These are phyloP conservation scores for Cafeteria roenbergensis DNA, from an alignment of 108 stramenopile species.

Conservation along the genomic window DNA sequence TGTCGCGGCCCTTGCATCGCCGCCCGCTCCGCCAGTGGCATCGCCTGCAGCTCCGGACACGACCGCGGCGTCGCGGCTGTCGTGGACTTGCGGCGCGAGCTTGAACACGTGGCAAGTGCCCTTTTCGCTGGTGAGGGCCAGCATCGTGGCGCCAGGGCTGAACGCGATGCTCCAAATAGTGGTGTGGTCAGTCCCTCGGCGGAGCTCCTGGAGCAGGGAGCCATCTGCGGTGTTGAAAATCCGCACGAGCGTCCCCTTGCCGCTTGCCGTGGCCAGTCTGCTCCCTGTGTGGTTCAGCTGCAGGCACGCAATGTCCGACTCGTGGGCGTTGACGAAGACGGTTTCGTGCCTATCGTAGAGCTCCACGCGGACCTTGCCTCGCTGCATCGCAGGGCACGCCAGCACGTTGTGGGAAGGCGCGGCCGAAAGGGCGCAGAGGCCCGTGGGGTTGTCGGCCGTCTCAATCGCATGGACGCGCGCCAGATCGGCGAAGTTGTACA, in stretches of 20 bases:
- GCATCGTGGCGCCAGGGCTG: constrained; percentile 59
- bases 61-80: background rate
- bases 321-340: constrained; percentile 80
- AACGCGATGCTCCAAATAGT: constrained; percentile 72
- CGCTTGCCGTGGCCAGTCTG: constrained; percentile 71
- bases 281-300: constrained; percentile 71
- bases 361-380: constrained; percentile 85
- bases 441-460: constrained; percentile 69
- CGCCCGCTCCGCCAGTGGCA: background rate
- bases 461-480: constrained; percentile 76
- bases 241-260: constrained; percentile 82
- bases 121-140: constrained; percentile 82
- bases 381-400: constrained; percentile 71
- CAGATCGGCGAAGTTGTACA: constrained; percentile 79
- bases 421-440: constrained; percentile 70
- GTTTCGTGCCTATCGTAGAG: constrained; percentile 75
- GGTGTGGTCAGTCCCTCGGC: constrained; percentile 81
- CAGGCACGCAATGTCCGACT: constrained; percentile 63
- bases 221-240: constrained; percentile 51
- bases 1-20: background rate
- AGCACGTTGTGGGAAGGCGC: constrained; percentile 69
- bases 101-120: constrained; percentile 85
- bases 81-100: constrained; percentile 24
- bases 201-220: constrained; percentile 62
- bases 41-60: background rate